These are phyloP conservation scores for Rhynchospora pubera DNA, from an alignment of 176 grass and related monocot species.

Conservation along the genomic window DNA sequence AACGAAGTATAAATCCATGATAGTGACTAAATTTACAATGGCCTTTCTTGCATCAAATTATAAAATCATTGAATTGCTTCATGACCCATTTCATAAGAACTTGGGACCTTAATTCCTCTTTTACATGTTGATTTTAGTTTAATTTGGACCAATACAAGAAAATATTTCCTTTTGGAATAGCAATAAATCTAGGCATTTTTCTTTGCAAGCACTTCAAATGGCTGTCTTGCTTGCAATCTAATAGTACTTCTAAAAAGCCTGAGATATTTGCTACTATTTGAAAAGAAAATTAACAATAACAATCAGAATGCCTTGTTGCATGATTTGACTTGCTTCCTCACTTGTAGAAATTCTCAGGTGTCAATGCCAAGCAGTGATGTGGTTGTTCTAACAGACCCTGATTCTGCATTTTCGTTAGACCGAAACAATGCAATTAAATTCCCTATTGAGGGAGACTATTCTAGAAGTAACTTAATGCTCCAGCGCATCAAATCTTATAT, in stretches of 20 bases:
- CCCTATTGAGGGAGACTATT: slow-evolving; percentile 73
- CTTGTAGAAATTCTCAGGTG: slow-evolving; percentile 78
- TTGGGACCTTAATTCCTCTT: neutral
- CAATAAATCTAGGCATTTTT: neutral
- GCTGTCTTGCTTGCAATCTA: neutral
- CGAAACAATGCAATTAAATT: slow-evolving; percentile 40
- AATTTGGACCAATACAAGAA: neutral
- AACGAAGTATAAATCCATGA: neutral
- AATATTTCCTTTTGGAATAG: neutral
- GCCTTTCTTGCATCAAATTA: neutral
- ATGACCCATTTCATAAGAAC: slow-evolving; percentile 3
- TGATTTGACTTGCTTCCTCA: slow-evolving; percentile 58
- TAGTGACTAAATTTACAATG: neutral
- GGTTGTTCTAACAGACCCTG: slow-evolving; percentile 74
- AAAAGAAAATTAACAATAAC: neutral
- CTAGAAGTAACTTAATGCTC: slow-evolving; percentile 78
- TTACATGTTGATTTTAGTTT: neutral
- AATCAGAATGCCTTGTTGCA: neutral
- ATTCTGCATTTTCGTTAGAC: slow-evolving; percentile 50
- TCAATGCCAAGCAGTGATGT: slow-evolving; percentile 79
- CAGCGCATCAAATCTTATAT: slow-evolving; percentile 92
- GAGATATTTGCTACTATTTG: neutral
- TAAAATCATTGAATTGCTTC: neutral
- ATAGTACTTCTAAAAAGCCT: no score
- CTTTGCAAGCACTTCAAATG: neutral